Conservation (phyloP, 768 basidiomycete genomes). For the Termitomyces sp. region DNA sequence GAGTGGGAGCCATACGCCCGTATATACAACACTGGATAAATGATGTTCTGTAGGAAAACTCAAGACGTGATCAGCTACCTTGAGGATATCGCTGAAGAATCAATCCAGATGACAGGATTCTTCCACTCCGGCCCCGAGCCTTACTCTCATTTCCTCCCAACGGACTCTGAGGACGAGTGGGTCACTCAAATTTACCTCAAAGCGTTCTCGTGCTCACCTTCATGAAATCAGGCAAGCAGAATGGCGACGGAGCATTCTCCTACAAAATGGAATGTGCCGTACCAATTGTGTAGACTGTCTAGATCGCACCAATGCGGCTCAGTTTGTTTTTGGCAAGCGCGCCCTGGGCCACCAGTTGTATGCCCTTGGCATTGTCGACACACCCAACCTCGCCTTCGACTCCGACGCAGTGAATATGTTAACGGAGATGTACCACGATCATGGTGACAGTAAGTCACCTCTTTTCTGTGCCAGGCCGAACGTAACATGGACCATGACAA, state of each 20-base stretch:
- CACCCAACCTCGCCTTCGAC: constrained; percentile 83
- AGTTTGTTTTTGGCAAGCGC: constrained; percentile 94
- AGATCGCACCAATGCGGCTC: constrained; percentile 93
- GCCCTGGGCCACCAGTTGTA: constrained; percentile 94
- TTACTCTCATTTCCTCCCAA: constrained; percentile 60
- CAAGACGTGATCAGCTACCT: constrained; percentile 94
- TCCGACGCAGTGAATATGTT: constrained; percentile 95
- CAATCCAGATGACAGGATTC: constrained; percentile 85
- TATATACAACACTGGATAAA: neutral
- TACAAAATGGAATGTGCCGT: constrained; percentile 91
- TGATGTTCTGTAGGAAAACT: constrained; percentile 57
- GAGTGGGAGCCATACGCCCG: constrained; percentile 3
- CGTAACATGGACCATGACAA: neutral
- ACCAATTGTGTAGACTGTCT: constrained; percentile 98
- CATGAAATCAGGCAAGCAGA: constrained; percentile 19
- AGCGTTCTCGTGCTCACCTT: neutral
- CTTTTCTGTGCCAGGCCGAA: too few species aligned
- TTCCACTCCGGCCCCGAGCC: constrained; percentile 94
- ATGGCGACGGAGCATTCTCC: constrained; percentile 63
- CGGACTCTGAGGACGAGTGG: constrained; percentile 37
- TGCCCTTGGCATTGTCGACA: constrained; percentile 85
- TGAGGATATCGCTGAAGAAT: constrained; percentile 93
- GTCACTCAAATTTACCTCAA: constrained; percentile 7
- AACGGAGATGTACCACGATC: constrained; percentile 98
- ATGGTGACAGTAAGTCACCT: constrained; percentile 76